These are phyloP conservation scores for Boletus sensibilis DNA, from an alignment of 768 basidiomycete species.

Conservation along the genomic window DNA sequence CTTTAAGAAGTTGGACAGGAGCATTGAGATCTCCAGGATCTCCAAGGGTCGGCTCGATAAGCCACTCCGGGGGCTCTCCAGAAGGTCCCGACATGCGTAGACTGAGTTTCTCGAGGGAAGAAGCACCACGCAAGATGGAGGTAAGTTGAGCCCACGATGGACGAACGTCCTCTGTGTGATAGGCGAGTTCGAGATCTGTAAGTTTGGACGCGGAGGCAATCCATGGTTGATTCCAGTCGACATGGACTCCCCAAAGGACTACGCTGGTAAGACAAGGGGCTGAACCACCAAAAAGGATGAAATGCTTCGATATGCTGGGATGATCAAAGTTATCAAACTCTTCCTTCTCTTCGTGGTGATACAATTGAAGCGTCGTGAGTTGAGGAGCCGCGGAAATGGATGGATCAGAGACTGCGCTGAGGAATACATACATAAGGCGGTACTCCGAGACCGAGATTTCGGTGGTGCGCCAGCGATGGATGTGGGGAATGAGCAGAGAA, in stretches of 20 bases:
- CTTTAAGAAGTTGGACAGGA: slow-evolving; percentile 29
- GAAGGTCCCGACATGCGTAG: slow-evolving; percentile 59
- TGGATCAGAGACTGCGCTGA: slow-evolving; percentile 40
- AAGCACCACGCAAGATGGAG: slow-evolving; percentile 50
- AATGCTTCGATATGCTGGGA: slow-evolving; percentile 33
- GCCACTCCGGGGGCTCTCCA: slow-evolving; percentile 40
- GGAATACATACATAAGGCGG: slow-evolving; percentile 44
- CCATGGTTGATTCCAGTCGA: slow-evolving; percentile 57
- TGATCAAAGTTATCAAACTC: slow-evolving; percentile 27
- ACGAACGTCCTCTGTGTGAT: slow-evolving; percentile 60
- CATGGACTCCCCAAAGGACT: slow-evolving; percentile 66
- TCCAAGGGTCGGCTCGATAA: slow-evolving; percentile 13
- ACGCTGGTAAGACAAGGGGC: slow-evolving; percentile 49
- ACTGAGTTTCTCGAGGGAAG: slow-evolving; percentile 51
- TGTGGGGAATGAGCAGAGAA: slow-evolving; percentile 48
- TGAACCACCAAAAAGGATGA: slow-evolving; percentile 53
- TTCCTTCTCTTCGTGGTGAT: slow-evolving; percentile 50
- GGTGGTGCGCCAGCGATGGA: slow-evolving; percentile 52
- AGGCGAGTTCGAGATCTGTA: slow-evolving; percentile 55
- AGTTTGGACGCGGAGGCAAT: slow-evolving; percentile 33
- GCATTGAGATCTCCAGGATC: slow-evolving; percentile 27
- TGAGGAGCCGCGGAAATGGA: slow-evolving; percentile 47
- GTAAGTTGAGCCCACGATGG: slow-evolving; percentile 56
- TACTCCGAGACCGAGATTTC: slow-evolving; percentile 48
- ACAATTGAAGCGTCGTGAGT: slow-evolving; percentile 55